Base-by-base conservation (phyloP, 2,329 filamentous ascomycete species). In the Acarospora socialis region DNA sequence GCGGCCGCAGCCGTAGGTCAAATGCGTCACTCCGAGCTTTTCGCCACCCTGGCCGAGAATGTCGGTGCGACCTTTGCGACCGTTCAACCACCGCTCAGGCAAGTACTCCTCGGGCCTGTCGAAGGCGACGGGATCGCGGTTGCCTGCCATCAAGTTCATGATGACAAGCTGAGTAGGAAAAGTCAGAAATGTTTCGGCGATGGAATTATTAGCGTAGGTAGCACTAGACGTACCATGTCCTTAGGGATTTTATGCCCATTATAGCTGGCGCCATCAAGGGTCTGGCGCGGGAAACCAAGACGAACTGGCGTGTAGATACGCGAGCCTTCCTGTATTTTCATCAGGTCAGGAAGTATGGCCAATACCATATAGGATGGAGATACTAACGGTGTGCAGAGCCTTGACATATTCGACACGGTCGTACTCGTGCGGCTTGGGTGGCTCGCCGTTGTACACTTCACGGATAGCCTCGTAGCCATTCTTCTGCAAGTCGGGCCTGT, bases 351-450 rank as follows among this genome's bases (percentile, higher is more conserved):
- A 9, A 17, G n/a, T n/a, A n/a, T n/a, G n/a, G n/a, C n/a, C n/a
- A 31, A 16, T 20, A 17, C n/a, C 12, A 19, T 12, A 10, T 6
- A 24, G 22, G 21, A 14, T 10, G 20, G 7, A 31, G 32, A 9
- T 7, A 34, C 32, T 7, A 31, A 34, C 29, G 7, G 38, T 41
- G 33, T 41, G 36, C 22, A 41, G 36, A 33, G 38, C 38, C 27
- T 41, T 41, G 13, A 41, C 36, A 17, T 36, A 41, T 21, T 36
- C 36, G 25, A 41, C 38, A 19, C 38, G 38, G 17, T 41, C 38
- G 16, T 26, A 41, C 15, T 41, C 38, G 17, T 41, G 36, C 12
- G 38, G 38, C 23, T 33, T 23, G 15, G 38, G 38, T 24, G 38
- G 24, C 29, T 41, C 32, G 33, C 36, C 38, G 4, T 33, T 31